phyloP scores from a whole-genome alignment of 129 eudicot genomes.

The Tagetes erecta region DNA sequence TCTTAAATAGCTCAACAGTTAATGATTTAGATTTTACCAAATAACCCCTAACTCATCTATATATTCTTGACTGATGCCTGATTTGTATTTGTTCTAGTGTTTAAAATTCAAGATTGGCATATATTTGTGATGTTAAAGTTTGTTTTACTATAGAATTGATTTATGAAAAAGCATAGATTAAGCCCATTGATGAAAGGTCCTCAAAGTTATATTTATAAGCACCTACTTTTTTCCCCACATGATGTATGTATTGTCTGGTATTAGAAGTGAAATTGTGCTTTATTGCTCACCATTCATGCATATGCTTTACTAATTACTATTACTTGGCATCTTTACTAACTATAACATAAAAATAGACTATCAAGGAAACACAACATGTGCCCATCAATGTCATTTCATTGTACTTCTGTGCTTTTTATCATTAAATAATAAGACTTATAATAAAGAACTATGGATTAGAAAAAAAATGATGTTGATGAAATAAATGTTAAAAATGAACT shows the following conservation, averaged over 20 bases:
- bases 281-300: conserved; percentile 26
- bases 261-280: conserved; percentile 15
- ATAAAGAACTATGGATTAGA: not conserved
- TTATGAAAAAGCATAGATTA: not conserved
- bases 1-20: too few relatives aligned
- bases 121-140: too few relatives aligned
- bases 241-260: conserved; percentile 11
- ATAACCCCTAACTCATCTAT: too few relatives aligned
- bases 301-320: conserved; percentile 1
- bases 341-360: conserved; percentile 11
- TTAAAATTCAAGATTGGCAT: too few relatives aligned
- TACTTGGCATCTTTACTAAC: conserved; percentile 4
- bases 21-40: too few relatives aligned
- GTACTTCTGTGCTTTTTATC: conserved; percentile 7
- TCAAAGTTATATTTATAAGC: not conserved
- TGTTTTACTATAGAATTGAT: not conserved
- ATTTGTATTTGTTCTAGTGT: too few relatives aligned
- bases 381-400: conserved; percentile 21
- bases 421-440: not conserved
- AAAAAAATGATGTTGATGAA: not conserved
- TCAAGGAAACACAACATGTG: conserved; percentile 33
- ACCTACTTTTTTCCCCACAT: conserved; percentile 14
- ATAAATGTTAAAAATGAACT: not conserved
- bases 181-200: not conserved
- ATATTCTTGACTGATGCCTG: too few relatives aligned